phyloP scores from a whole-genome alignment of 305 asterid species.

The Coffea humblotiana region DNA sequence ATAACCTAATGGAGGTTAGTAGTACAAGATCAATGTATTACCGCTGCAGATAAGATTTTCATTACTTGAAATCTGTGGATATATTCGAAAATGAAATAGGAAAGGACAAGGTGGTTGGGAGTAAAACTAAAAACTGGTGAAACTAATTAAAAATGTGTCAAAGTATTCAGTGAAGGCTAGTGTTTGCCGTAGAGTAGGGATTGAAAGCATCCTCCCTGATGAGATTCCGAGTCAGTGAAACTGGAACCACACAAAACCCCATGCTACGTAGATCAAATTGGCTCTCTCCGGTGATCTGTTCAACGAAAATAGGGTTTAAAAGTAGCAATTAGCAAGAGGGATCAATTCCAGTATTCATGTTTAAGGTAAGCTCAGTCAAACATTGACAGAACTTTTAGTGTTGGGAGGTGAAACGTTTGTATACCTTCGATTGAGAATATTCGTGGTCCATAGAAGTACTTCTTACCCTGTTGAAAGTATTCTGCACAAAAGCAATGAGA shows the following conservation, averaged over 20 bases:
- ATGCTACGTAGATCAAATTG: conserved; percentile 28
- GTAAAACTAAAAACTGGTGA: background rate
- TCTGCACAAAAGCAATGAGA: conserved; percentile 13
- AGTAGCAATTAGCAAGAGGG: background rate
- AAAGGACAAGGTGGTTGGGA: background rate
- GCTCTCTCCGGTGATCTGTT: conserved; percentile 31
- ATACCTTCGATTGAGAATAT: conserved; percentile 8
- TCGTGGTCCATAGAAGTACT: background rate
- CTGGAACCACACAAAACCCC: conserved; percentile 51
- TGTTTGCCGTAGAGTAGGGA: background rate
- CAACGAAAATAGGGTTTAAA: background rate
- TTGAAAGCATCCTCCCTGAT: conserved; percentile 11
- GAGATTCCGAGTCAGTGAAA: conserved; percentile 22
- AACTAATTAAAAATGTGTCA: background rate
- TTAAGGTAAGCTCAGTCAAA: background rate
- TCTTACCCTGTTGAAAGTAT: background rate
- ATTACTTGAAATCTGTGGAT: background rate
- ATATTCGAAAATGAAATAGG: background rate
- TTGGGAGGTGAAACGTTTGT: background rate
- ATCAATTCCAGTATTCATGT: background rate
- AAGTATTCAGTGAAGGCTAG: background rate
- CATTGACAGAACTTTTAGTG: background rate
- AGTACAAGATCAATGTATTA: background rate
- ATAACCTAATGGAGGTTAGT: background rate
- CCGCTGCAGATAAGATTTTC: background rate